Evolutionary conservation across 805 yeast species (phyloP).

Genomic region (Saccharomycopsis babjevae): DNA sequence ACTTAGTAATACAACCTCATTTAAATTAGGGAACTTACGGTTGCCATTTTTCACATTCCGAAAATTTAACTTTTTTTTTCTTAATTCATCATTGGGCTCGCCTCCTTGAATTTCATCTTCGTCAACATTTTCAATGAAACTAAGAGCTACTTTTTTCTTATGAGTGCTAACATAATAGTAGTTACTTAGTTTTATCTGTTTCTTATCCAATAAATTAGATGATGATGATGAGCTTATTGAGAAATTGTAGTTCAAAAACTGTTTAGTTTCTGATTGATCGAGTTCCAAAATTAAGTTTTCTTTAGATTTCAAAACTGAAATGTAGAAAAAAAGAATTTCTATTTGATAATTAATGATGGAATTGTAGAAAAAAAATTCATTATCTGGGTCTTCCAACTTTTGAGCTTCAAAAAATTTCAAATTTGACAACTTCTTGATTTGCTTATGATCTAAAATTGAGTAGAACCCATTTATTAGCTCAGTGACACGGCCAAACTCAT

Average conservation of each 20-base stretch:
- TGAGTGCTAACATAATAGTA: neutral
- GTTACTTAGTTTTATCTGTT: neutral
- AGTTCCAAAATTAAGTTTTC: slow-evolving; percentile 72
- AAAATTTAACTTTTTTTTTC: neutral
- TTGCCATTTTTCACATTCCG: neutral
- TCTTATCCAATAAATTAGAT: neutral
- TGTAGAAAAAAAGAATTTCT: slow-evolving; percentile 62
- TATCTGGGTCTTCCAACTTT: neutral
- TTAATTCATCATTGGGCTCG: neutral
- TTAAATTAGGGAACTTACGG: neutral
- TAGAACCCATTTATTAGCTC: slow-evolving; percentile 17
- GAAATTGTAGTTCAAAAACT: slow-evolving; percentile 40
- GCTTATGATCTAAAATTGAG: neutral
- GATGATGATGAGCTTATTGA: neutral
- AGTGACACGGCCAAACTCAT: neutral
- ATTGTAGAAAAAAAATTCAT: slow-evolving; percentile 32
- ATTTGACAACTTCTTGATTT: neutral
- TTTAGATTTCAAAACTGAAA: slow-evolving; percentile 72
- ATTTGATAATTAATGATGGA: slow-evolving; percentile 64
- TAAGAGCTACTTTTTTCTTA: slow-evolving; percentile 5
- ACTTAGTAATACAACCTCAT: neutral
- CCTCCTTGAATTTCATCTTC: neutral
- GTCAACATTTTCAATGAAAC: neutral
- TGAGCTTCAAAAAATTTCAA: slow-evolving; percentile 1
- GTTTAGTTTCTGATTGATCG: slow-evolving; percentile 83